Percentiles rank a stretch among this genome's conserved stretches.
These are phyloP conservation scores for Paramecium octaurelia DNA, from an alignment of 73 alveolate genomes.

Conservation along the genomic window DNA sequence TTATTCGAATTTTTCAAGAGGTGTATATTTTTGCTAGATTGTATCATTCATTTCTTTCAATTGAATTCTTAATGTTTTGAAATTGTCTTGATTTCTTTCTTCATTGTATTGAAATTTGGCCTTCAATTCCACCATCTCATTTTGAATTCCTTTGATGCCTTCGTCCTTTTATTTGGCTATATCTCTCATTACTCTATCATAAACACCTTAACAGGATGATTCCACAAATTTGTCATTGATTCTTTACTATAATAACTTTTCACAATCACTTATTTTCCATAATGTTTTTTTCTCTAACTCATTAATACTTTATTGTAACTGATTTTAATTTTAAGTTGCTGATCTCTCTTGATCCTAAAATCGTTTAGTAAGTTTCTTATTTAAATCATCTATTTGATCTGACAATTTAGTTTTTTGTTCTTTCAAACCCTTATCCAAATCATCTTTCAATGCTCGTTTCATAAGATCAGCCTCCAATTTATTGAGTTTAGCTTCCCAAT, in stretches of 20 bases:
- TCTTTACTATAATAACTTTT: constrained; percentile 49
- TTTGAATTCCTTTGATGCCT: constrained; percentile 11
- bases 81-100: constrained; percentile 7
- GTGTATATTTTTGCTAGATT: not conserved
- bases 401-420: constrained; percentile 36
- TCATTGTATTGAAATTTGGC: constrained; percentile 34
- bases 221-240: constrained; percentile 56
- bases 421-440: constrained; percentile 13
- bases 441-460: constrained; percentile 55
- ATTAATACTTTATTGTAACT: constrained; percentile 46
- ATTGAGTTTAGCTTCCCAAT: constrained; percentile 56
- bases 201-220: constrained; percentile 27
- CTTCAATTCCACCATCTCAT: not conserved
- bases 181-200: constrained; percentile 43
- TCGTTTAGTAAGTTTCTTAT: constrained; percentile 31
- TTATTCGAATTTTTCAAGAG: constrained; percentile 25
- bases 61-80: not conserved
- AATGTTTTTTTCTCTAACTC: constrained; percentile 59
- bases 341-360: constrained; percentile 39
- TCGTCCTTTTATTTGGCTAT: constrained; percentile 31
- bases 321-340: not conserved
- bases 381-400: constrained; percentile 40
- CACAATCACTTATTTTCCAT: constrained; percentile 65
- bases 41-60: constrained; percentile 14
- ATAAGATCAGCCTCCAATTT: constrained; percentile 44